Evolutionary conservation across 495 filamentous ascomycete species (phyloP), one percentile per base, ranked within the genome.

Genomic region (Aspergillus sclerotioniger): DNA sequence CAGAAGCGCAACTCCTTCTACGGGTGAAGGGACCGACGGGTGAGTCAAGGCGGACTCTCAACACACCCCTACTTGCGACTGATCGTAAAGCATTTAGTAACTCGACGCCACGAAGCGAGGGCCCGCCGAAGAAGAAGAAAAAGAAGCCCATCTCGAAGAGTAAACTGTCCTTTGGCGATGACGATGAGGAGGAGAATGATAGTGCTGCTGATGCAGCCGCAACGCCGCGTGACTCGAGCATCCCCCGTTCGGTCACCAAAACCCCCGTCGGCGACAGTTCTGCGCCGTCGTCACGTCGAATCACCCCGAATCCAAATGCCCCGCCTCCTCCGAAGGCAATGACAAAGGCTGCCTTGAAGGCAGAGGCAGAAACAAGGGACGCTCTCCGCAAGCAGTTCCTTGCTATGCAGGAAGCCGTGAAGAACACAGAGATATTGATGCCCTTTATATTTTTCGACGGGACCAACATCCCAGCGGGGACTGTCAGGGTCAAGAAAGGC

Each of bases 391-490:
- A 90, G 59, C 90, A 97, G 64, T 98, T 96, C 62, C 59, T 96
- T 31, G 72, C 73, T 8, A 81, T 93, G 65, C 94, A 97, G 70
- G 90, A 95, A 48, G 84, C 86, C 2, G 87, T 98, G 55, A 96
- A 95, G 75, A 84, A 84, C 33, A 90, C 92, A 21, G 91, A 96
- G 66, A 91, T 98, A 19, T 76, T 87, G 41, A 90, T 98, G 3
- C 94, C 94, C 0, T 98, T 98, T 72, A 91, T 97, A 20, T 98
- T 98, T 67, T 98, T 96, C 72, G 95, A 98, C 57, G 94, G 94
- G n/a, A 95, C 91, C 4, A 93, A 94, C 70, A 92, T 90, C n/a
- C 87, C 92, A 1, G 87, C 90, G 25, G 88, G 95, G 19, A 76
- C 80, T 17, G 93, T 86, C 66, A 84, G 84, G 60, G 84, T 97